A percentile compares a stretch with the other conserved stretches of the same genome.
Evolutionary conservation across 2,329 filamentous ascomycete genomes (phyloP).

Genomic region (Alternaria conjuncta): DNA sequence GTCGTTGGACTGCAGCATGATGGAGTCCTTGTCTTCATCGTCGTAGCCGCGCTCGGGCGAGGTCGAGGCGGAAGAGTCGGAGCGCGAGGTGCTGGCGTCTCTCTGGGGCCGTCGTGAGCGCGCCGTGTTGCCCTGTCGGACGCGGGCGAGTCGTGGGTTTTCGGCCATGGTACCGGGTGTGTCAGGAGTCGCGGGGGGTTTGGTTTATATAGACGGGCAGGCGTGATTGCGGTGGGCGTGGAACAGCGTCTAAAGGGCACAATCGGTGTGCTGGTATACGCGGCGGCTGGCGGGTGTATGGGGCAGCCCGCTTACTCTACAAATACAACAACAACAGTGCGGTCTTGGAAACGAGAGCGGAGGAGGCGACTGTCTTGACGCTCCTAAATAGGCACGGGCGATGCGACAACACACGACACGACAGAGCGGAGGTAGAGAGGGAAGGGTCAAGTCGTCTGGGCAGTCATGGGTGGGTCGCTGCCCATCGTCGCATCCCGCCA

Average conservation of each 20-base stretch:
- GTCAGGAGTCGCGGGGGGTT: neutral
- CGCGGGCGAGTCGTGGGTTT: slow-evolving; percentile 8
- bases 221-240: slow-evolving; percentile 1
- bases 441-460: slow-evolving; percentile 7
- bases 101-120: slow-evolving; percentile 43
- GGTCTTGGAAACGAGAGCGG: neutral
- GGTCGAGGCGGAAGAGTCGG: slow-evolving; percentile 70
- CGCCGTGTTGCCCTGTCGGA: slow-evolving; percentile 29
- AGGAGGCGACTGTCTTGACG: neutral
- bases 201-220: neutral
- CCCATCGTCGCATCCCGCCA: slow-evolving; percentile 10
- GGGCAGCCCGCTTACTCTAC: slow-evolving; percentile 1
- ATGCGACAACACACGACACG: slow-evolving; percentile 1
- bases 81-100: slow-evolving; percentile 46
- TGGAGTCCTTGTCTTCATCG: slow-evolving; percentile 94
- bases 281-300: slow-evolving; percentile 17
- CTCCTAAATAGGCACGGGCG: neutral
- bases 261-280: slow-evolving; percentile 10
- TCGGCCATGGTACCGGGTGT: slow-evolving; percentile 14
- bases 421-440: neutral
- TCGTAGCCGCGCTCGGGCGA: slow-evolving; percentile 79
- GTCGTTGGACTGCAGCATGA: slow-evolving; percentile 81
- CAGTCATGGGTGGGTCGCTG: slow-evolving; percentile 10
- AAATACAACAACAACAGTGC: neutral
- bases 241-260: neutral